Percentiles rank a stretch among this genome's conserved stretches.
Conservation (phyloP, 163 green algal species). For the Volvox carteri region DNA sequence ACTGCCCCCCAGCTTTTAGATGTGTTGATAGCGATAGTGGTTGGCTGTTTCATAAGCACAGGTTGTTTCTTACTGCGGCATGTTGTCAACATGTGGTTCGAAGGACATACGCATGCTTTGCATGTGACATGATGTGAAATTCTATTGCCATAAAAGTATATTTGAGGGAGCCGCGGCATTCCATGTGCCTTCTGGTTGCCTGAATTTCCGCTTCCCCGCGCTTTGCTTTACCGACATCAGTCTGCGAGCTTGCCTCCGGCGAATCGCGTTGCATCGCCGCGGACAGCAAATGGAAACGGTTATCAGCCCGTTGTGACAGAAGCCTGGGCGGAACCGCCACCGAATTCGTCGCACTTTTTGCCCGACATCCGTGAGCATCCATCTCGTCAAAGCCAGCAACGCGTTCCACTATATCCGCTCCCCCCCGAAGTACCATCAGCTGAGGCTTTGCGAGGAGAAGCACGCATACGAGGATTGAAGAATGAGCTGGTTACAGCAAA, state of each 20-base stretch:
- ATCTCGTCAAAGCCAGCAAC: conserved; percentile 1
- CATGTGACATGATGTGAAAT: not conserved
- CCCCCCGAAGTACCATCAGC: conserved; percentile 38
- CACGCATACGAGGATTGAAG: conserved; percentile 47
- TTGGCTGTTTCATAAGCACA: not conserved
- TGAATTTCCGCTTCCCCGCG: not conserved
- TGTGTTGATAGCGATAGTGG: not conserved
- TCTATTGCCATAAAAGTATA: not conserved
- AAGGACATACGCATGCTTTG: conserved; percentile 9
- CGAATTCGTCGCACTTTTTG: conserved; percentile 28
- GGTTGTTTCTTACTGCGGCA: not conserved
- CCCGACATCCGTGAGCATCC: conserved; percentile 44
- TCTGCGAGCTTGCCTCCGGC: not conserved
- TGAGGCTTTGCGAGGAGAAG: conserved; percentile 38
- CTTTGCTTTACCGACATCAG: conserved; percentile 13
- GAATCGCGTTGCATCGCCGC: conserved; percentile 19
- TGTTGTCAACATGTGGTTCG: conserved; percentile 32
- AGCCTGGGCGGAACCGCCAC: conserved; percentile 33
- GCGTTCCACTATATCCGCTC: not conserved
- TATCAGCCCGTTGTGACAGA: conserved; percentile 47
- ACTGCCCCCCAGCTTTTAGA: too few relatives aligned
- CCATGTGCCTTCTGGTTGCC: not conserved
- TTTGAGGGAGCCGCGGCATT: too few relatives aligned
- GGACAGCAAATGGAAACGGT: conserved; percentile 29
- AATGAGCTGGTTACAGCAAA: conserved; percentile 37